phyloP scores from a whole-genome alignment of 495 filamentous ascomycete genomes.

The Cenococcum geophilum region DNA sequence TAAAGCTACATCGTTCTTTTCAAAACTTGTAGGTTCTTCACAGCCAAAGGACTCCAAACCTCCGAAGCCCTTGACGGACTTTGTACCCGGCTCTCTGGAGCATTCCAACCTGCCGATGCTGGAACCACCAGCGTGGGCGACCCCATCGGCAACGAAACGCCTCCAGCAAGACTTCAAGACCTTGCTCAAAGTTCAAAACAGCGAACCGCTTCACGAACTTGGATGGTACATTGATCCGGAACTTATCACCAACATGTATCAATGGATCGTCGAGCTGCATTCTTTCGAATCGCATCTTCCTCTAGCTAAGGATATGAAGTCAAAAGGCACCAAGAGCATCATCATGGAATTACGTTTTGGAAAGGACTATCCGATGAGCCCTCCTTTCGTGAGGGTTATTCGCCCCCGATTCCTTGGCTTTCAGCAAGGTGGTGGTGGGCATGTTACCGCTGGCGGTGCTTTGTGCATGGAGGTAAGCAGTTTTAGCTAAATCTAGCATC shows the following conservation, averaged over 20 bases:
- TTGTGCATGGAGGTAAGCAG: constrained; percentile 71
- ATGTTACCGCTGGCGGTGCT: constrained; percentile 81
- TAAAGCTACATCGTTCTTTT: constrained; percentile 25
- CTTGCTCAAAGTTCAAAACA: constrained; percentile 58
- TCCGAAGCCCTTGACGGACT: constrained; percentile 49
- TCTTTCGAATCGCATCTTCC: constrained; percentile 66
- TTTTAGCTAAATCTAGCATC: neutral
- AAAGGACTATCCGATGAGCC: constrained; percentile 63
- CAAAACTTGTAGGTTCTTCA: constrained; percentile 16
- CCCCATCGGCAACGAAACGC: constrained; percentile 51
- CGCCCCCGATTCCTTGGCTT: constrained; percentile 73
- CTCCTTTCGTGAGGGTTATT: constrained; percentile 82
- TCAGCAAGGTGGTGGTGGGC: constrained; percentile 69
- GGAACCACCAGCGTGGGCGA: constrained; percentile 63
- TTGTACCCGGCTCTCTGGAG: constrained; percentile 58
- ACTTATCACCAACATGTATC: constrained; percentile 65
- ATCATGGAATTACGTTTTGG: constrained; percentile 79
- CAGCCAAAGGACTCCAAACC: constrained; percentile 12
- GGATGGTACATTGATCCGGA: constrained; percentile 77
- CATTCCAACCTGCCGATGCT: constrained; percentile 52
- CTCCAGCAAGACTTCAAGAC: constrained; percentile 58
- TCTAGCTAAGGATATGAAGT: constrained; percentile 69
- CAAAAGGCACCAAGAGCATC: constrained; percentile 53
- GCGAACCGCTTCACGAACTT: constrained; percentile 58
- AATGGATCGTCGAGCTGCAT: constrained; percentile 91